Conservation (phyloP, 768 basidiomycete genomes). For the Lentinula guzmanii region DNA sequence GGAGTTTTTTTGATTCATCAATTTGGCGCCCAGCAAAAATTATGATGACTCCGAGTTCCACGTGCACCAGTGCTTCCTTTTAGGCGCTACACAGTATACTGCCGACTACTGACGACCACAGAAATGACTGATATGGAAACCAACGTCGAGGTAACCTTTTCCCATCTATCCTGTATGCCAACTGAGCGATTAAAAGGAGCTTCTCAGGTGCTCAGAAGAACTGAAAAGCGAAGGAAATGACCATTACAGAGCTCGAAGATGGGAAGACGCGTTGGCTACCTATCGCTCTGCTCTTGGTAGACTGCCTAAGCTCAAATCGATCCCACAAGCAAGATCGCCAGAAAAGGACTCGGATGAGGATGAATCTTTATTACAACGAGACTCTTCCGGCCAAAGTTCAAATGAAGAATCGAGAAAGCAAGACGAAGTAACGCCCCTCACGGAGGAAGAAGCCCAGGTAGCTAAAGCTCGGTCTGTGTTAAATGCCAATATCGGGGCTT, state of each 20-base stretch:
- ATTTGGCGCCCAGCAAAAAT: background rate
- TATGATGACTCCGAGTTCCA: background rate
- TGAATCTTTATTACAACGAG: background rate
- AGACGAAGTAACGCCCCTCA: conserved; percentile 19
- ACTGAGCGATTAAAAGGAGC: conserved; percentile 25
- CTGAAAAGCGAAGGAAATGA: conserved; percentile 75
- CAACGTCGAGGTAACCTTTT: conserved; percentile 5
- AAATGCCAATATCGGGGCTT: conserved; percentile 87
- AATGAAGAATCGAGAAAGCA: conserved; percentile 13
- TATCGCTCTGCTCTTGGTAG: conserved; percentile 67
- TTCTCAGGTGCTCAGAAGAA: conserved; percentile 46
- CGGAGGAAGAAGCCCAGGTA: conserved; percentile 38
- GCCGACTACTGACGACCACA: no score
- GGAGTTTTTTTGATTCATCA: background rate
- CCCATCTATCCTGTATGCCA: background rate
- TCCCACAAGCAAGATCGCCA: background rate
- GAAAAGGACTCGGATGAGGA: conserved; percentile 9
- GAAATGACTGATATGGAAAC: background rate
- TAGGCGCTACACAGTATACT: no score
- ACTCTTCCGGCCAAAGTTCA: conserved; percentile 7
- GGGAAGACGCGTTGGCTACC: conserved; percentile 63
- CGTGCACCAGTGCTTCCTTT: background rate
- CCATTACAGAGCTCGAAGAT: conserved; percentile 56
- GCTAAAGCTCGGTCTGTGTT: conserved; percentile 63
- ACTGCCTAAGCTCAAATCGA: conserved; percentile 43